These are phyloP conservation scores for Alternaria dauci DNA, from an alignment of 2,329 filamentous ascomycete genomes.

Conservation along the genomic window DNA sequence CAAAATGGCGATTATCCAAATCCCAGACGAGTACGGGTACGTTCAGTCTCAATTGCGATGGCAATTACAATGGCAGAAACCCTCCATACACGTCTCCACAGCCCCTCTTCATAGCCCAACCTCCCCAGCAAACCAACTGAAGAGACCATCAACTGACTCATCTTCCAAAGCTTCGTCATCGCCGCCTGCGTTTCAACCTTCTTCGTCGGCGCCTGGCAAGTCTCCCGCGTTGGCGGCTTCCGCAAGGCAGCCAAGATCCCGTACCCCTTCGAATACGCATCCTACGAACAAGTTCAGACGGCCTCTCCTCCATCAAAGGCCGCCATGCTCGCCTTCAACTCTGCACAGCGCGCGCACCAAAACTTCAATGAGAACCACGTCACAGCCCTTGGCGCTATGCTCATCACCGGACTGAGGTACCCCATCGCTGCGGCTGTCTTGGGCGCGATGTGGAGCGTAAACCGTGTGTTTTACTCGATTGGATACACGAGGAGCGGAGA, in stretches of 20 bases:
- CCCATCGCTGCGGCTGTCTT: constrained; percentile 58
- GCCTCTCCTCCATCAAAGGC: constrained; percentile 52
- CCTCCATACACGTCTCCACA: not conserved
- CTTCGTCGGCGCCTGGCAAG: constrained; percentile 63
- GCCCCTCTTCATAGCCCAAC: not conserved
- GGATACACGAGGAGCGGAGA: constrained; percentile 55
- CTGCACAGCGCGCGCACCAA: constrained; percentile 56
- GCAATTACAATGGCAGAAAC: not conserved
- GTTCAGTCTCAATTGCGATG: constrained; percentile 10
- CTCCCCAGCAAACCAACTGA: not conserved
- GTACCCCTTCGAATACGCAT: constrained; percentile 68
- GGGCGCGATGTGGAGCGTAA: constrained; percentile 61
- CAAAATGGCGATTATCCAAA: constrained; percentile 32
- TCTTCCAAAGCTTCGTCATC: constrained; percentile 62
- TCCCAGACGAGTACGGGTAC: constrained; percentile 45
- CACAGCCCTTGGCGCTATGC: constrained; percentile 59
- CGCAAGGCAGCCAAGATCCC: constrained; percentile 63
- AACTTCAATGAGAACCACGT: constrained; percentile 69
- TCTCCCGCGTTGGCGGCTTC: constrained; percentile 53
- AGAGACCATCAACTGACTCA: constrained; percentile 15
- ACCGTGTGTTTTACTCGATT: constrained; percentile 58
- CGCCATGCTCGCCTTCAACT: constrained; percentile 58
- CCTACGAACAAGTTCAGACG: constrained; percentile 60
- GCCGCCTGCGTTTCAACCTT: constrained; percentile 63
- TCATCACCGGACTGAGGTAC: constrained; percentile 64